These are phyloP conservation scores for Esteya vermicola DNA, from an alignment of 2,329 filamentous ascomycete species.

Conservation along the genomic window DNA sequence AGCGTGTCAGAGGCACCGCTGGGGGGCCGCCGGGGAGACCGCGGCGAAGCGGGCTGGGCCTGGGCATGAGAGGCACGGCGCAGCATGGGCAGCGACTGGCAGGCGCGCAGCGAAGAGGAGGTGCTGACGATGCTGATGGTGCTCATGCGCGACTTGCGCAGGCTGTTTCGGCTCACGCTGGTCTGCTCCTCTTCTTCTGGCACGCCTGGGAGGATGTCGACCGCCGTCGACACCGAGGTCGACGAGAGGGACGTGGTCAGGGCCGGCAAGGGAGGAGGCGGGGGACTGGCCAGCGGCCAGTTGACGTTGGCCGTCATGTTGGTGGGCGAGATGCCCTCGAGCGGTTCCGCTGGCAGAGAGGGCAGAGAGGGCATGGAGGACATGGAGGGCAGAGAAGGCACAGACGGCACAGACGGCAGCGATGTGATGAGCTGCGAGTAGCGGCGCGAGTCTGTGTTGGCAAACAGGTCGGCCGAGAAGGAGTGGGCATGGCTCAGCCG, in stretches of 20 bases:
- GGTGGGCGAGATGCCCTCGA: constrained; percentile 8
- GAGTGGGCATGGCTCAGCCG: constrained; percentile 23
- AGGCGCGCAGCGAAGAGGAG: constrained; percentile 36
- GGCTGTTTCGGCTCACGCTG: constrained; percentile 16
- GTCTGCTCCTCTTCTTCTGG: constrained; percentile 47
- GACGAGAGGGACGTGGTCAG: constrained; percentile 14
- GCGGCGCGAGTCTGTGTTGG: constrained; percentile 12
- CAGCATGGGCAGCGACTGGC: constrained; percentile 40
- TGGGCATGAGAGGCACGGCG: constrained; percentile 27
- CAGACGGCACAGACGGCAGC: constrained; percentile 28
- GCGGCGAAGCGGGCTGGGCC: constrained; percentile 3
- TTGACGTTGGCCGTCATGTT: constrained; percentile 23
- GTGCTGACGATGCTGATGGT: constrained; percentile 31
- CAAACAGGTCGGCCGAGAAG: constrained; percentile 13
- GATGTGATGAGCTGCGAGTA: constrained; percentile 23
- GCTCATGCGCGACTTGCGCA: constrained; percentile 25
- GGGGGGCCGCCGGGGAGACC: constrained; percentile 14
- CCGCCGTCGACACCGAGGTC: constrained; percentile 11
- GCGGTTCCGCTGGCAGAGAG: no score
- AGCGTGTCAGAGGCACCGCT: constrained; percentile 40
- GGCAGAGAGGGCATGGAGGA: constrained; percentile 34
- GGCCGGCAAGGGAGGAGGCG: no score
- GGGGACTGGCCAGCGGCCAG: constrained; percentile 31
- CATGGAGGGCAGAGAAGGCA: constrained; percentile 33
- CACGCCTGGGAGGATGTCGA: constrained; percentile 40